A percentile compares a stretch with the other conserved stretches of the same genome.
These are phyloP conservation scores for Begonia peltatifolia DNA, from an alignment of 306 rosid genomes.

Conservation along the genomic window DNA sequence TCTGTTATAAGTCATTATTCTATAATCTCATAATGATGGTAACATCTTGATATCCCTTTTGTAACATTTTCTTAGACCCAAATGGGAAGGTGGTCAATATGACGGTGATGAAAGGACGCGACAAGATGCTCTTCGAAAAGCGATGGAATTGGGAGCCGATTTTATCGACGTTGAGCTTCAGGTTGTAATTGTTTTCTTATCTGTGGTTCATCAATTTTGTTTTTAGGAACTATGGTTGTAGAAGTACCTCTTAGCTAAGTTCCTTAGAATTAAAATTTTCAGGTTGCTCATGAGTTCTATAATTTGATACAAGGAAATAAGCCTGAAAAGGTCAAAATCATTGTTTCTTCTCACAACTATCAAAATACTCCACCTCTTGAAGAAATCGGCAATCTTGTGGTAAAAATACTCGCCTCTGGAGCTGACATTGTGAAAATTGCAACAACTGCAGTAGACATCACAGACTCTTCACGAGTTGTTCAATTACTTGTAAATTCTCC, in stretches of 20 bases:
- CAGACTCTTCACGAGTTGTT: neutral
- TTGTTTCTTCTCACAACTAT: slow-evolving; percentile 2
- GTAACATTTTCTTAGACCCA: neutral
- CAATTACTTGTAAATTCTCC: neutral
- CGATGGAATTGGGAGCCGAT: slow-evolving; percentile 1
- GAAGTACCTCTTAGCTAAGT: too few species aligned
- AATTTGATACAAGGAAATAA: neutral
- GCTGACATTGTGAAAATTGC: slow-evolving; percentile 2
- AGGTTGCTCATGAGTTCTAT: neutral
- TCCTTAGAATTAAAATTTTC: too few species aligned
- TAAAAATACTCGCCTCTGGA: neutral
- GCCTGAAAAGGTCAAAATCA: slow-evolving; percentile 1
- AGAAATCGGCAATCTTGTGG: neutral
- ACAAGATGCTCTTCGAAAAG: slow-evolving; percentile 4
- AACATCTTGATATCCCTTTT: too few species aligned
- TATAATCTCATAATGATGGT: too few species aligned
- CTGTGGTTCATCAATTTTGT: too few species aligned
- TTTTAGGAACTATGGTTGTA: too few species aligned
- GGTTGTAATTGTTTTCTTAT: slow-evolving; percentile 1
- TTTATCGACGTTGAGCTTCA: slow-evolving; percentile 3
- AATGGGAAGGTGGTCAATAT: slow-evolving; percentile 4
- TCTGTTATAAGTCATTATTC: too few species aligned
- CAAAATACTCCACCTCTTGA: neutral
- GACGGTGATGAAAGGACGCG: slow-evolving; percentile 1
- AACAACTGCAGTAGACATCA: neutral